Conservation (phyloP, 1,284 basidiomycete species). For the Papiliotrema nemorosa region DNA sequence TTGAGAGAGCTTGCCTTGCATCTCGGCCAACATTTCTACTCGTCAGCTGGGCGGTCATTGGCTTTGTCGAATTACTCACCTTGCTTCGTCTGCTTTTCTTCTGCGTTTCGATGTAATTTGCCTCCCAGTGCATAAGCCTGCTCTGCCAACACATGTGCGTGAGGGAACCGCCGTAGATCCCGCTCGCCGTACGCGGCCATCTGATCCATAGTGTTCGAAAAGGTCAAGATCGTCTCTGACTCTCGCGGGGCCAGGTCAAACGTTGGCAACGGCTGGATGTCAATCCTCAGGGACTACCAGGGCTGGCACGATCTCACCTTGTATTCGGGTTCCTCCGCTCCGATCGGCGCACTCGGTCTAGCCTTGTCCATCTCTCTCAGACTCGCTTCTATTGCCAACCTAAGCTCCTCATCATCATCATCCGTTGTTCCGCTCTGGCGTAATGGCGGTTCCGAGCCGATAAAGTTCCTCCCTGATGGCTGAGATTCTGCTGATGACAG, state of each 20-base stretch:
- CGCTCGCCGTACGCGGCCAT: constrained; percentile 71
- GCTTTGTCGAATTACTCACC: constrained; percentile 54
- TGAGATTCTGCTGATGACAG: constrained; percentile 80
- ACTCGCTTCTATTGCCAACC: constrained; percentile 93
- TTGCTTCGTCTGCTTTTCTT: constrained; percentile 83
- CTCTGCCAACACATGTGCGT: constrained; percentile 75
- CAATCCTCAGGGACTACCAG: background rate
- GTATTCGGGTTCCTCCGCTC: constrained; percentile 54
- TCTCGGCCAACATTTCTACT: constrained; percentile 76
- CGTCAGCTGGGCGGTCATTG: constrained; percentile 7
- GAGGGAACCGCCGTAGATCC: constrained; percentile 74
- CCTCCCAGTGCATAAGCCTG: constrained; percentile 76
- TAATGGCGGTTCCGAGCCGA: constrained; percentile 66
- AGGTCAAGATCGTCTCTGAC: constrained; percentile 77
- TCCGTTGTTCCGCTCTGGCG: constrained; percentile 54
- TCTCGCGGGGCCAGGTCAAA: constrained; percentile 77
- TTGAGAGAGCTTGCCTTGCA: constrained; percentile 89
- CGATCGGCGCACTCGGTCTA: constrained; percentile 70
- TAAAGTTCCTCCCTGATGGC: constrained; percentile 44
- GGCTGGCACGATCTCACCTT: constrained; percentile 13
- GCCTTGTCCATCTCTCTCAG: constrained; percentile 77
- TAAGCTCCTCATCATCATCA: constrained; percentile 88
- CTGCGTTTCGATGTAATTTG: constrained; percentile 77
- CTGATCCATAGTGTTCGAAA: constrained; percentile 83
- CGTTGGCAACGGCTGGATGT: constrained; percentile 54